Conservation (phyloP, 2,329 filamentous ascomycete genomes). For the Cladosporium sp. region DNA sequence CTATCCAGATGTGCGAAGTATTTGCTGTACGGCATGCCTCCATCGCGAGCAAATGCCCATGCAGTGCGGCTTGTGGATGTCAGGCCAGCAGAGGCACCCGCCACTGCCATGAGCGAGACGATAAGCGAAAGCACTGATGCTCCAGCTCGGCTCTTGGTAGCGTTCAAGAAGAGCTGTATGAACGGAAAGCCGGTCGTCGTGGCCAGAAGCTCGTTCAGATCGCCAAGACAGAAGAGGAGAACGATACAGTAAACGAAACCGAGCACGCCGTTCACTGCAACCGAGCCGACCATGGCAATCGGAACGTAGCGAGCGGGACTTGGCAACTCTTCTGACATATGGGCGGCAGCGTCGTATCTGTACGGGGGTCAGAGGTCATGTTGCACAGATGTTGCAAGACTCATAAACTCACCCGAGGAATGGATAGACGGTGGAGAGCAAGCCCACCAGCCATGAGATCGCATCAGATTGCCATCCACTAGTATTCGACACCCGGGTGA, state of each 20-base stretch:
- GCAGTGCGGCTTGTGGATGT: slow-evolving; percentile 36
- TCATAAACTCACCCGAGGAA: slow-evolving; percentile 15
- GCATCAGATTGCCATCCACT: slow-evolving; percentile 41
- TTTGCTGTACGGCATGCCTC: slow-evolving; percentile 15
- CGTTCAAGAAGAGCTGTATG: slow-evolving; percentile 34
- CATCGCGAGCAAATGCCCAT: slow-evolving; percentile 24
- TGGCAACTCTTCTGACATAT: slow-evolving; percentile 31
- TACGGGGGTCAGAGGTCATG: not conserved
- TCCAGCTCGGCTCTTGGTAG: slow-evolving; percentile 29
- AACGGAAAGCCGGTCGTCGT: slow-evolving; percentile 29
- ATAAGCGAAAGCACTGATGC: slow-evolving; percentile 29
- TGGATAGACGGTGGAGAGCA: slow-evolving; percentile 27
- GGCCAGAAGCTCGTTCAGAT: slow-evolving; percentile 15
- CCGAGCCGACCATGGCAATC: slow-evolving; percentile 20
- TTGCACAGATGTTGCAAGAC: not conserved
- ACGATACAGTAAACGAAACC: slow-evolving; percentile 27
- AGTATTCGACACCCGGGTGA: slow-evolving; percentile 38
- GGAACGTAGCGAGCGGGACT: slow-evolving; percentile 23
- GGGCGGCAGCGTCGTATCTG: slow-evolving; percentile 35
- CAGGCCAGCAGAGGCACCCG: slow-evolving; percentile 34
- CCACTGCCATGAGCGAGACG: slow-evolving; percentile 31
- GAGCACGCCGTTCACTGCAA: slow-evolving; percentile 18
- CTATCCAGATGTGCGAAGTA: slow-evolving; percentile 35
- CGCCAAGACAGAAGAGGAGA: slow-evolving; percentile 33
- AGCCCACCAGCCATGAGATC: slow-evolving; percentile 43